A percentile compares a stretch with the other conserved stretches of the same genome.
Evolutionary conservation across 805 yeast species (phyloP).

Genomic region (Yarrowia keelungensis): DNA sequence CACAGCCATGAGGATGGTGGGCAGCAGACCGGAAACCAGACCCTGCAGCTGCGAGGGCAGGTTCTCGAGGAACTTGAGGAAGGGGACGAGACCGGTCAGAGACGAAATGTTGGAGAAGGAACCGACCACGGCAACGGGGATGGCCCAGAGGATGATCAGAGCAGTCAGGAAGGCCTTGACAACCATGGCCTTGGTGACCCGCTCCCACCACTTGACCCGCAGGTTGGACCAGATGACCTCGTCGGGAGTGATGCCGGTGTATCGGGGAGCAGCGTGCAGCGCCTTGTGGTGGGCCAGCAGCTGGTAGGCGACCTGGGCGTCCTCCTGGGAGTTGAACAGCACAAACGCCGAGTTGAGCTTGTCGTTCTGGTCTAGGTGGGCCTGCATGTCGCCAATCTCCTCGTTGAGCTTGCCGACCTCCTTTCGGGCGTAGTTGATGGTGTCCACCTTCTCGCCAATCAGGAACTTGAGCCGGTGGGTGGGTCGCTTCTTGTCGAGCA

Average conservation of each 20-base stretch:
- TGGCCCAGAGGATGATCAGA: constrained; percentile 87
- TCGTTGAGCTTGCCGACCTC: constrained; percentile 71
- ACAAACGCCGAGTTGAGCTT: constrained; percentile 86
- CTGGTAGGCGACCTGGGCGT: constrained; percentile 88
- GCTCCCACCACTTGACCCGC: constrained; percentile 61
- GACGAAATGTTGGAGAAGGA: constrained; percentile 83
- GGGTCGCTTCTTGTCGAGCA: constrained; percentile 79
- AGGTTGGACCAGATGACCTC: constrained; percentile 87
- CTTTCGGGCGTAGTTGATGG: constrained; percentile 75
- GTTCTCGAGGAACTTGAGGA: constrained; percentile 75
- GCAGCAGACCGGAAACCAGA: constrained; percentile 84
- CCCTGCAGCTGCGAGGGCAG: constrained; percentile 78
- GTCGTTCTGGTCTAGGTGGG: constrained; percentile 57
- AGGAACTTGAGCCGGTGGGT: constrained; percentile 74
- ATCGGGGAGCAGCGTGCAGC: constrained; percentile 55
- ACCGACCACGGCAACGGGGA: constrained; percentile 98
- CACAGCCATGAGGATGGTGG: constrained; percentile 78
- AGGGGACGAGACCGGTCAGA: constrained; percentile 72
- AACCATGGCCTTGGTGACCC: constrained; percentile 61
- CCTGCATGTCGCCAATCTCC: constrained; percentile 67
- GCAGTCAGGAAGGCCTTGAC: constrained; percentile 68
- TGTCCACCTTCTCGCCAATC: constrained; percentile 83
- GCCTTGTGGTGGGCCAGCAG: constrained; percentile 61
- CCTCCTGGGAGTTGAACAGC: constrained; percentile 82
- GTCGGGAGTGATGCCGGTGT: constrained; percentile 74